Evolutionary conservation across 495 filamentous ascomycete genomes (phyloP).

Genomic region (Aspergillus affinis): DNA sequence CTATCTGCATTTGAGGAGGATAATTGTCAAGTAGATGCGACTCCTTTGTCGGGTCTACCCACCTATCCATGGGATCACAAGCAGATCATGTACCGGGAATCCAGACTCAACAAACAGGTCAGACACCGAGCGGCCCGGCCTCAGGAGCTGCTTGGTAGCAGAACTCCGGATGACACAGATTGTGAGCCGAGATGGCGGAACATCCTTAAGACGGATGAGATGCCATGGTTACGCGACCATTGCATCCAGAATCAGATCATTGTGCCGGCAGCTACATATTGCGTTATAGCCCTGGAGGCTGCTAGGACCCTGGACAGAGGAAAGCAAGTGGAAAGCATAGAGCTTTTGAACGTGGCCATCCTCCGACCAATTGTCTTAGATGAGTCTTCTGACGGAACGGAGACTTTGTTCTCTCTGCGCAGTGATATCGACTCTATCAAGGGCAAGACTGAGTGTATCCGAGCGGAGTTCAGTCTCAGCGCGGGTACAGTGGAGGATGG

Average conservation of each 20-base stretch:
- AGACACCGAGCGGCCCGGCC: conserved; percentile 36
- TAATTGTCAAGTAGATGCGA: no score
- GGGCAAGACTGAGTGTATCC: no score
- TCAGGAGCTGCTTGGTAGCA: conserved; percentile 38
- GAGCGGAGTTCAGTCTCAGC: conserved; percentile 1
- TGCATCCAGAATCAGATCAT: conserved; percentile 15
- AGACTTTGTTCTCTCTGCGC: conserved; percentile 1
- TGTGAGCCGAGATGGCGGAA: conserved; percentile 20
- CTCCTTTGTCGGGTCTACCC: no score
- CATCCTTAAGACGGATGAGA: conserved; percentile 14
- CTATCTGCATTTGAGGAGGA: conserved; percentile 17
- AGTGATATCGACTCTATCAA: no score
- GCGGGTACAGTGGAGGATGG: no score
- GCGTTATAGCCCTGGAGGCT: conserved; percentile 26
- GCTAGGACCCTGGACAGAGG: conserved; percentile 16
- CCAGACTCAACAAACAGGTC: conserved; percentile 44
- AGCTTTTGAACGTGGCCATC: conserved; percentile 25
- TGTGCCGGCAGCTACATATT: conserved; percentile 19
- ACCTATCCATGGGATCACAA: no score
- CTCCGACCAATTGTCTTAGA: conserved; percentile 11
- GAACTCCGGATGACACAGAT: conserved; percentile 19
- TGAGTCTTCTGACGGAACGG: neutral
- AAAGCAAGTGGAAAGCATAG: neutral
- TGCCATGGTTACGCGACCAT: conserved; percentile 22
- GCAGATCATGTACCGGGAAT: no score